Conservation (phyloP, 2,329 filamentous ascomycete genomes). For the Fusarium nurragi region DNA sequence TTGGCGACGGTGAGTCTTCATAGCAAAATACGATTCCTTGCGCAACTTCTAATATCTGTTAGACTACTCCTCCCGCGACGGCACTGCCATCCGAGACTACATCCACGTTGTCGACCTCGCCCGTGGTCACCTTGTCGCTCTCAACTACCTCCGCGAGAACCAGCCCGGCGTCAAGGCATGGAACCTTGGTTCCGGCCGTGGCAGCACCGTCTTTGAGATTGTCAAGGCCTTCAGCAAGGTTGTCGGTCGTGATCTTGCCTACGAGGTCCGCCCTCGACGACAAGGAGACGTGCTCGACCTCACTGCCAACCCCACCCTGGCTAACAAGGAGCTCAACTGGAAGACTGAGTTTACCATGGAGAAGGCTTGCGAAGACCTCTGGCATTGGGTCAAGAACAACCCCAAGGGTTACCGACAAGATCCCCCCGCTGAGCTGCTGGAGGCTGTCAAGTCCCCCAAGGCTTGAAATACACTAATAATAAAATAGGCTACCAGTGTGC, state of each 20-base stretch:
- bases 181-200: slow-evolving; percentile 95
- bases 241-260: slow-evolving; percentile 85
- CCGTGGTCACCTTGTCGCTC: slow-evolving; percentile 83
- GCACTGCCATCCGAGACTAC: slow-evolving; percentile 96
- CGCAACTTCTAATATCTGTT: slow-evolving; percentile 33
- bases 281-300: slow-evolving; percentile 93
- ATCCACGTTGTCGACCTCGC: slow-evolving; percentile 95
- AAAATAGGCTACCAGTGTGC: slow-evolving; percentile 20
- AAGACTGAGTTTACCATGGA: slow-evolving; percentile 91
- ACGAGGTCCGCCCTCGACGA: slow-evolving; percentile 84
- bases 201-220: slow-evolving; percentile 97
- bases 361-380: slow-evolving; percentile 91
- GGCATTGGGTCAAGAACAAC: slow-evolving; percentile 98
- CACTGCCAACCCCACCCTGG: slow-evolving; percentile 87
- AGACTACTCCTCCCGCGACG: slow-evolving; percentile 93
- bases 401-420: slow-evolving; percentile 93
- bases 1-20: slow-evolving; percentile 80
- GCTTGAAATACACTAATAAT: slow-evolving; percentile 33
- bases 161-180: slow-evolving; percentile 92
- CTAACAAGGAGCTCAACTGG: slow-evolving; percentile 91
- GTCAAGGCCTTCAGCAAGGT: slow-evolving; percentile 91
- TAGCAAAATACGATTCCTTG: neutral
- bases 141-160: slow-evolving; percentile 86
- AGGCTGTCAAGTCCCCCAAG: slow-evolving; percentile 62
- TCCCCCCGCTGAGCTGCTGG: slow-evolving; percentile 84